Evolutionary conservation across 257 asterid genomes (phyloP), one percentile per base, ranked within the genome.

Genomic region (Solanum piurae): DNA sequence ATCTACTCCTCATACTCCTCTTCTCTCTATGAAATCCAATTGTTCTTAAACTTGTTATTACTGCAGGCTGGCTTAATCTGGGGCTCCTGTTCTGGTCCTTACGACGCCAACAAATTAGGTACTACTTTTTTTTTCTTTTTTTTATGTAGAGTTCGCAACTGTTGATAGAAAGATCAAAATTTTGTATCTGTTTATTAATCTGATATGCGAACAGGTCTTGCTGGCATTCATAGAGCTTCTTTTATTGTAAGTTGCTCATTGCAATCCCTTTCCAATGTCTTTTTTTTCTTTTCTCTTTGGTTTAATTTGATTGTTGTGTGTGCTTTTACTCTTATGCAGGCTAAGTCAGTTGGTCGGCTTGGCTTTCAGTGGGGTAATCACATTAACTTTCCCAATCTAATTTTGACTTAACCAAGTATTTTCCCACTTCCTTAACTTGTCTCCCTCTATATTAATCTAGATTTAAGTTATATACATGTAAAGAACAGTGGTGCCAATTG

Each of bases 61-160:
- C 84, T 88, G 93, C 93, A 96, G 99, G 96, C 96, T 42, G 99
- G 99, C 85, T 84, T 90, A 38, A 89, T 96, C 29, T 96, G 98
- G 99, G 98, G 99, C n/a, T 91, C 94, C 64, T 96, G 98, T 88
- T 66, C 86, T 21, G 98, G 96, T 31, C 94, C 96, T 27, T 91
- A 90, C 89, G 98, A 94, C 71, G 95, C 99, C 86, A 87, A 44
- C 76, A 91, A 90, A 80, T 86, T 90, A 27, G 98, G 98, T 94
- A 62, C 9, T 27, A 4, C 6, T 40, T 52, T 52, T 52, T 18
- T 52, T 27, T 27, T 36, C 2, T 12, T 12, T 0, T 52, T 14
- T 27, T 79, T 58, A 21, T 21, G 66, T 58, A 58, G 2, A 75
- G n/a, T 72, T 37, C 83, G 11, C 23, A 8, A 7, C 14, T 38